Evolutionary conservation across 805 yeast species (phyloP), one percentile per base, ranked within the genome.

Genomic region (Yamadazyma olivae): DNA sequence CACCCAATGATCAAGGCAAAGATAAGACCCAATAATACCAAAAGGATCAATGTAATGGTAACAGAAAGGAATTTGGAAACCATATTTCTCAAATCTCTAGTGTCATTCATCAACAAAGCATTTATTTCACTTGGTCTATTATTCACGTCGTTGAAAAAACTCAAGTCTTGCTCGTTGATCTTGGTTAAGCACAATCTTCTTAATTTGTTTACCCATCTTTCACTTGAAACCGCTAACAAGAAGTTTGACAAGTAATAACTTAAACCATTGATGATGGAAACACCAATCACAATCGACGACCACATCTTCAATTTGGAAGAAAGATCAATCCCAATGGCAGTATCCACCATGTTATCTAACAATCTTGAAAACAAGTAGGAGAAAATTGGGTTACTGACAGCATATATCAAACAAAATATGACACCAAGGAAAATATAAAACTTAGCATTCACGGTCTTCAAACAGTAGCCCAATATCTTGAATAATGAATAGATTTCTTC

Each of bases 1-100:
- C 98, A 93, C 0, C 96, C 96, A 8, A 71, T 54, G 0, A 70
- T 71, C 1, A 88, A 43, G 0, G 96, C 79, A 97, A 97, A 93
- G 5, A 77, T 62, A 4, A 81, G 43, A 3, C 96, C 95, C 18
- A 79, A 57, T 0, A 65, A 25, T 0, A 83, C 62, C 32, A 88
- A 68, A 0, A 78, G 62, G 2, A 74, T 33, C 26, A 85, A 70
- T 8, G 81, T 74, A 1, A 77, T 46, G 0, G 77, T 28, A 0
- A 81, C 70, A 7, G 80, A 66, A 20, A 86, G 52, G 44, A 83
- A 80, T 28, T 79, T 79, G 0, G 86, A 69, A 1, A 86, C 70
- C 24, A 90, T 58, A 0, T 67, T 58, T 41, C 96, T 70, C 40
- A 86, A 59, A 49, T 88, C 95, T 48, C 96, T 77, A 0, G 86